Base-by-base conservation (phyloP, 345 rosid species). In the Gynandropsis gynandra region DNA sequence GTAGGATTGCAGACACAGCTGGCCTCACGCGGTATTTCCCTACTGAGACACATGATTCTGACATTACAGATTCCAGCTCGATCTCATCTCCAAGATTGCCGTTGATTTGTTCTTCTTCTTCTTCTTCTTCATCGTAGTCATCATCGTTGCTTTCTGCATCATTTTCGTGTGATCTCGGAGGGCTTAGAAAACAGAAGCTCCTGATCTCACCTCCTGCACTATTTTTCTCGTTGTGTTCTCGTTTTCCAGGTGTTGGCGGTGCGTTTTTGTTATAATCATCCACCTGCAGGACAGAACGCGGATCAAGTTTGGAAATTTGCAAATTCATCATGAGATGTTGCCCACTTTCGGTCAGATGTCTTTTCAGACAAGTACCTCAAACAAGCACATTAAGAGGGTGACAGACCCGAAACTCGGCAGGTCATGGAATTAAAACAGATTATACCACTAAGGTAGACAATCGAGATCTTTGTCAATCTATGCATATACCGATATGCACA, bases 1-100 rank as follows among this genome's bases (percentile, higher is more conserved):
- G 75, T 42, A 87, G 70, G 36, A 66, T 68, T 1, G 87, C 52
- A 10, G 89, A 70, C 7, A 69, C 55, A 40, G 67, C 76, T 1
- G 77, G 63, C 36, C 76, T 77, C 49, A 87, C 89, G 10, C 70
- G 71, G 71, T 87, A 81, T 50, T 81, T 83, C 29, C 89, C 93
- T 3, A 83, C 87, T 0, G 87, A 61, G 41, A 81, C 82, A 10
- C 77, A 72, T 42, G 76, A 64, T 42, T 87, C 96, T 0, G 93
- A 83, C 58, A 70, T 67, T 5, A 80, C 77, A 5, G 93, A 80
- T 21, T 65, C 74, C 21, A 55, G 73, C 56, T 75, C 84, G 4
- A 60, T 62, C 49, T 67, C 66, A 35, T 60, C 71, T 42, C 62
- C 71, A 48, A 15, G 43, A 55, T 58, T 65, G 21, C 53, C 41